Percentiles rank a stretch among this genome's conserved stretches.
phyloP scores from a whole-genome alignment of 177 flowering plant species.

The Vitis hybrid region DNA sequence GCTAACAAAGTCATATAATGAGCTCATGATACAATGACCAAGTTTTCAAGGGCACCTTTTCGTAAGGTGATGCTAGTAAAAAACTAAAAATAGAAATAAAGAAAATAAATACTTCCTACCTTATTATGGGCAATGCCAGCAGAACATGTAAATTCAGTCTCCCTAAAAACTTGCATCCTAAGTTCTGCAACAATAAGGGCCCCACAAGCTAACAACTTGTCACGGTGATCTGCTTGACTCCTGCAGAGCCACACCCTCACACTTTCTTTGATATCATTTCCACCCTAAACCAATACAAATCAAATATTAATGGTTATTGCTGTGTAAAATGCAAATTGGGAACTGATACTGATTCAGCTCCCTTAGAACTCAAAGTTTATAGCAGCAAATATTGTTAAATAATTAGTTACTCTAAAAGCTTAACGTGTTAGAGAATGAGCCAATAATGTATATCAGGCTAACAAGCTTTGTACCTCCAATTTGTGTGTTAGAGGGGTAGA shows the following conservation, averaged over 20 bases:
- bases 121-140: conserved; percentile 98
- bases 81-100: neutral
- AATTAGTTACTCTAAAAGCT: too few species aligned
- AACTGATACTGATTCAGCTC: neutral
- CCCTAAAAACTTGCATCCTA: conserved; percentile 72
- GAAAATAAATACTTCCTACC: conserved; percentile 34
- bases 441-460: too few species aligned
- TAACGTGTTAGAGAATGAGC: too few species aligned
- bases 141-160: conserved; percentile 91
- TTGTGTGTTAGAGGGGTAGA: too few species aligned
- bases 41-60: neutral
- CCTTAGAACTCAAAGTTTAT: too few species aligned
- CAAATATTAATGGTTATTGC: neutral
- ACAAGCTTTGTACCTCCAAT: too few species aligned
- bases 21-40: conserved; percentile 11
- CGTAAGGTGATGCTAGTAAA: neutral
- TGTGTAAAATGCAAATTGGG: neutral
- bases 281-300: conserved; percentile 41
- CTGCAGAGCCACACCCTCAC: conserved; percentile 71
- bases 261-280: conserved; percentile 31
- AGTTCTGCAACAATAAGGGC: conserved; percentile 85
- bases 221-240: conserved; percentile 62
- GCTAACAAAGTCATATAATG: conserved; percentile 22
- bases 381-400: too few species aligned
- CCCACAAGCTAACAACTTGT: conserved; percentile 92